A percentile compares a stretch with the other conserved stretches of the same genome.
Evolutionary conservation across 768 basidiomycete genomes (phyloP).

Genomic region (Baorangia bicolor): DNA sequence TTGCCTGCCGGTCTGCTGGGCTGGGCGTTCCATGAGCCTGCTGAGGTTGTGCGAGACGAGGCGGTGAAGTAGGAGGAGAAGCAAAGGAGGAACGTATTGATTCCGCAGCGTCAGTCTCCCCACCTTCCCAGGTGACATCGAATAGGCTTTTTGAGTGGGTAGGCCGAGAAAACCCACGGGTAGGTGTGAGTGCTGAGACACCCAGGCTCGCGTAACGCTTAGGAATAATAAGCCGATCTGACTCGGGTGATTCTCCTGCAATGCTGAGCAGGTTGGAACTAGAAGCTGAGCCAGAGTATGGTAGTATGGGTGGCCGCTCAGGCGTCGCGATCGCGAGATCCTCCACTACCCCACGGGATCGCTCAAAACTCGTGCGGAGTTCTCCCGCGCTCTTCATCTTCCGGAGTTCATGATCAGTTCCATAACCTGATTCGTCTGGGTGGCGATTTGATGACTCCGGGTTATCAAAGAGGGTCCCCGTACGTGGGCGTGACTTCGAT

Average conservation of each 20-base stretch:
- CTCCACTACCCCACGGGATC: conserved; percentile 21
- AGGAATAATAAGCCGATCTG: conserved; percentile 37
- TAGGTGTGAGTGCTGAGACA: conserved; percentile 37
- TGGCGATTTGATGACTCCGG: conserved; percentile 14
- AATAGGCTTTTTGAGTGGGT: conserved; percentile 45
- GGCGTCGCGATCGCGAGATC: conserved; percentile 35
- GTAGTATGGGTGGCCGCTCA: conserved; percentile 42
- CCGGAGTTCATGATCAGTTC: conserved; percentile 61
- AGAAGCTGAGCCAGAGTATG: conserved; percentile 62
- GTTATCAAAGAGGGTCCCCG: conserved; percentile 26
- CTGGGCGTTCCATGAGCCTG: conserved; percentile 16
- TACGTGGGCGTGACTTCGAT: conserved; percentile 42
- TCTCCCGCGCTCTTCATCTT: conserved; percentile 90
- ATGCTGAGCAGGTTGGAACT: conserved; percentile 62
- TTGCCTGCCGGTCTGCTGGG: conserved; percentile 25
- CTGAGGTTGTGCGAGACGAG: conserved; percentile 16
- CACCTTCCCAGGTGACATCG: conserved; percentile 46
- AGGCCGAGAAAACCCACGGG: conserved; percentile 37
- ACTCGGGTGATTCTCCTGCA: conserved; percentile 30
- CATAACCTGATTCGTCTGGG: conserved; percentile 42
- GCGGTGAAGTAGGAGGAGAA: conserved; percentile 31
- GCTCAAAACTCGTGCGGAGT: conserved; percentile 46
- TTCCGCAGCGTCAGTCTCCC: conserved; percentile 9
- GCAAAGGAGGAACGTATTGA: conserved; percentile 24
- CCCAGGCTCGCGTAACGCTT: conserved; percentile 73